These are phyloP conservation scores for Drechslera avenae DNA, from an alignment of 2,329 filamentous ascomycete species.

Conservation along the genomic window DNA sequence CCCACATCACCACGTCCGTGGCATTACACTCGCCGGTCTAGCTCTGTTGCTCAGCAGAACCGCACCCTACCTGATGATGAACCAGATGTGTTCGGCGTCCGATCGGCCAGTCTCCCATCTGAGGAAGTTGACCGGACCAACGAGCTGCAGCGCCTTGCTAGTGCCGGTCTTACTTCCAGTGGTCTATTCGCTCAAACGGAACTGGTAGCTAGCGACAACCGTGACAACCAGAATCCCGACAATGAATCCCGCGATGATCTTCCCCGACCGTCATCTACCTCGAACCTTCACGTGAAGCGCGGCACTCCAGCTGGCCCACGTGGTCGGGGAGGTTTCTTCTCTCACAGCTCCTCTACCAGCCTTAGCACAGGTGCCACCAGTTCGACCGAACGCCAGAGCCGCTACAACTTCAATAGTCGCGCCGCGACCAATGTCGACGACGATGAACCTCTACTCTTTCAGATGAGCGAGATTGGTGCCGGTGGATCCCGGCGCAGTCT, in stretches of 20 bases:
- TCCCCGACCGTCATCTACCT: slow-evolving; percentile 35
- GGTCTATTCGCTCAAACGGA: slow-evolving; percentile 59
- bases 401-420: slow-evolving; percentile 55
- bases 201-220: slow-evolving; percentile 34
- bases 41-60: slow-evolving; percentile 70
- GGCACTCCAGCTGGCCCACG: slow-evolving; percentile 30
- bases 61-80: slow-evolving; percentile 67
- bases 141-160: slow-evolving; percentile 35
- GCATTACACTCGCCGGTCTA: slow-evolving; percentile 63
- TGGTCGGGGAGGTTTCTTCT: slow-evolving; percentile 40
- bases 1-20: slow-evolving; percentile 68
- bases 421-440: slow-evolving; percentile 55
- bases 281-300: slow-evolving; percentile 37
- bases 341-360: slow-evolving; percentile 38
- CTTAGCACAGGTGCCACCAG: slow-evolving; percentile 42
- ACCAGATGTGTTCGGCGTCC: slow-evolving; percentile 64
- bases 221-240: slow-evolving; percentile 25
- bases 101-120: slow-evolving; percentile 70
- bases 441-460: slow-evolving; percentile 73
- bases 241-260: slow-evolving; percentile 36
- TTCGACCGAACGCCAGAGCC: slow-evolving; percentile 42
- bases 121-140: slow-evolving; percentile 58
- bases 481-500: slow-evolving; percentile 45
- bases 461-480: slow-evolving; percentile 71
- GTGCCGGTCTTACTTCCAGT: slow-evolving; percentile 66